phyloP scores from a whole-genome alignment of 345 rosid species.

The Syzygium jambos region DNA sequence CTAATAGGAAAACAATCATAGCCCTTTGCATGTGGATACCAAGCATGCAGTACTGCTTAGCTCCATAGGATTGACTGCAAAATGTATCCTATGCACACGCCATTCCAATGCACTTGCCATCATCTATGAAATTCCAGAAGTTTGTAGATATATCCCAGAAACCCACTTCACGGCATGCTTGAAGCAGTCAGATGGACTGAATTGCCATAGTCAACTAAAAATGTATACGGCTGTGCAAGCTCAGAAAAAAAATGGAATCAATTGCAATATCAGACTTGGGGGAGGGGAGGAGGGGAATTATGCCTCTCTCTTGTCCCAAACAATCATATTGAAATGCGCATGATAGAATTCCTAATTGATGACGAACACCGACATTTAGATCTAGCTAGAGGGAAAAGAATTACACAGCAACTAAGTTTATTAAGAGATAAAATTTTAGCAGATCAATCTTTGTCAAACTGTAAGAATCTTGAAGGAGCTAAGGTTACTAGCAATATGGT shows the following conservation, averaged over 20 bases:
- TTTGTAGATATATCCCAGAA: background rate
- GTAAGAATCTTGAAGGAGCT: background rate
- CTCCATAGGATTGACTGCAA: background rate
- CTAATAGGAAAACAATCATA: slow-evolving; percentile 1
- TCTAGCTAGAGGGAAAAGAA: background rate
- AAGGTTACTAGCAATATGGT: background rate
- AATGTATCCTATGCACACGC: background rate
- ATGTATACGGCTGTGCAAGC: background rate
- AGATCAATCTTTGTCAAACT: background rate
- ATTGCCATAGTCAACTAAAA: background rate
- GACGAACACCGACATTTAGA: background rate
- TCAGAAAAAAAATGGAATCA: background rate
- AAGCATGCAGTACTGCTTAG: background rate
- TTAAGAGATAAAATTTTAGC: background rate
- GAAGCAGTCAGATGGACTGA: background rate
- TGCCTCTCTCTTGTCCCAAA: background rate
- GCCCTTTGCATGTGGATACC: slow-evolving; percentile 6
- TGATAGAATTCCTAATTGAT: background rate
- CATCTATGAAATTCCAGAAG: background rate
- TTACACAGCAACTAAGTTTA: background rate
- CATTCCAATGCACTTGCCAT: slow-evolving; percentile 8
- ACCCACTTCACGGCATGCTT: background rate
- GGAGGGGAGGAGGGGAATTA: background rate
- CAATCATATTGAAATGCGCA: background rate
- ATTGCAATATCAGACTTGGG: background rate